phyloP scores from a whole-genome alignment of 345 rosid genomes.

The Erodium maritimum region DNA sequence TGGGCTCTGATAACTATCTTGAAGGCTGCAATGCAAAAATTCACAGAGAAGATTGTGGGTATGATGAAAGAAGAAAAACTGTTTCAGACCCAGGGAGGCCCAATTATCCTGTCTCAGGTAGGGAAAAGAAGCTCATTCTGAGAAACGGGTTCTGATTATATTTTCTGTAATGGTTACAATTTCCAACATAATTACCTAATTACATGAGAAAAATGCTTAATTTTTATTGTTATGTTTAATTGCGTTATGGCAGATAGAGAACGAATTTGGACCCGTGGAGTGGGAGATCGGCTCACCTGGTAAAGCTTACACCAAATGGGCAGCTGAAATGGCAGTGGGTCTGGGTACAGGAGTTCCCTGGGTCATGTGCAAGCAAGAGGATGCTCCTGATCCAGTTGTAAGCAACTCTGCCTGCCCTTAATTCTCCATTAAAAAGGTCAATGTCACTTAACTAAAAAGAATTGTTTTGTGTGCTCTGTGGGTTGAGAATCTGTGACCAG shows the following conservation, averaged over 20 bases:
- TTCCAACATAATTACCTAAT: background rate
- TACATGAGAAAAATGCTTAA: background rate
- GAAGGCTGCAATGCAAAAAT: conserved; percentile 81
- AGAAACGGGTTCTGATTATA: background rate
- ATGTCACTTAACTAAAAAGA: conserved; percentile 1
- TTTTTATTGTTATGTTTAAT: background rate
- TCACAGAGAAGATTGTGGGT: conserved; percentile 82
- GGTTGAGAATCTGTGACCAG: background rate
- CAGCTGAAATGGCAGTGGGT: conserved; percentile 81
- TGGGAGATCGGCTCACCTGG: conserved; percentile 78
- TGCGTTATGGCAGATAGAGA: conserved; percentile 55
- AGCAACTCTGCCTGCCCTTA: conserved; percentile 11
- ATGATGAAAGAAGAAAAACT: conserved; percentile 94
- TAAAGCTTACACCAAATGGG: conserved; percentile 73
- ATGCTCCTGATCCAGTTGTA: conserved; percentile 89
- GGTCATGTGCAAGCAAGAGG: conserved; percentile 99
- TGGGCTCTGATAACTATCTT: conserved; percentile 7
- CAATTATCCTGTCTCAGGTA: conserved; percentile 93
- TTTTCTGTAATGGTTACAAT: background rate
- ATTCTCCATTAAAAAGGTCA: background rate
- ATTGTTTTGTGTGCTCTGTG: conserved; percentile 3
- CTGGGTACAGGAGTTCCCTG: conserved; percentile 91
- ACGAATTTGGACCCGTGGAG: conserved; percentile 87
- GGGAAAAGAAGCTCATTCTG: background rate
- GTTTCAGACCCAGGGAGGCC: conserved; percentile 87